These are phyloP conservation scores for Gryganskiella cystojenkinii DNA, from an alignment of 192 early-diverging fungal genomes.

Conservation along the genomic window DNA sequence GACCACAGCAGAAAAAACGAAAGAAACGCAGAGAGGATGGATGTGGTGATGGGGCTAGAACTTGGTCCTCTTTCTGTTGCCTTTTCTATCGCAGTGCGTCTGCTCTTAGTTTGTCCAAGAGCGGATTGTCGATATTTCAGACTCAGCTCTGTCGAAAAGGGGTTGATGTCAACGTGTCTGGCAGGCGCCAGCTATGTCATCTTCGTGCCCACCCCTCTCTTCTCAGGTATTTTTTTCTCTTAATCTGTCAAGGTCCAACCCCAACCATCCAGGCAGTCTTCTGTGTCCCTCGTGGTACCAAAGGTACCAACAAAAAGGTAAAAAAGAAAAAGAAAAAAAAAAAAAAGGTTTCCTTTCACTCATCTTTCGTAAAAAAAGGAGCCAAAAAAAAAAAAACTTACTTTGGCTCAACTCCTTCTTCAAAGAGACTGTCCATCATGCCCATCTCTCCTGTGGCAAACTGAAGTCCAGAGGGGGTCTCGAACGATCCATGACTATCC, in stretches of 20 bases:
- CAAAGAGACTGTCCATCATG: slow-evolving; percentile 55
- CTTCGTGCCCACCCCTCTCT: not conserved
- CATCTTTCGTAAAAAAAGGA: not conserved
- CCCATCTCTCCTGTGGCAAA: slow-evolving; percentile 29
- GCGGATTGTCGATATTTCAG: too few species aligned
- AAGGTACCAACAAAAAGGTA: not conserved
- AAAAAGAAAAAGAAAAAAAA: not conserved
- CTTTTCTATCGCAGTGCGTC: not conserved
- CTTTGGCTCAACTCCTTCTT: slow-evolving; percentile 60
- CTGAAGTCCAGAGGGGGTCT: slow-evolving; percentile 29
- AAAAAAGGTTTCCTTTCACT: too few species aligned
- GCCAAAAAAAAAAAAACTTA: slow-evolving; percentile 59
- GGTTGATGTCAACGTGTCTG: too few species aligned
- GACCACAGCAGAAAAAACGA: too few species aligned
- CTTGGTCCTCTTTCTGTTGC: not conserved
- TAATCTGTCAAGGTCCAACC: not conserved
- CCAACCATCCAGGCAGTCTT: not conserved
- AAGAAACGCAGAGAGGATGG: not conserved
- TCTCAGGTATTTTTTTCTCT: not conserved
- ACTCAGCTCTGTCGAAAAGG: too few species aligned
- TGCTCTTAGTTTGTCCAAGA: too few species aligned
- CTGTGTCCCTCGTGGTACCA: not conserved
- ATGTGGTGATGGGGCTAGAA: not conserved
- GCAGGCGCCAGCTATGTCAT: not conserved
- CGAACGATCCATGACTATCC: slow-evolving; percentile 21